Evolutionary conservation across 1,139 yeast genomes (phyloP).

Genomic region (Sugiyamaella neomexicana): DNA sequence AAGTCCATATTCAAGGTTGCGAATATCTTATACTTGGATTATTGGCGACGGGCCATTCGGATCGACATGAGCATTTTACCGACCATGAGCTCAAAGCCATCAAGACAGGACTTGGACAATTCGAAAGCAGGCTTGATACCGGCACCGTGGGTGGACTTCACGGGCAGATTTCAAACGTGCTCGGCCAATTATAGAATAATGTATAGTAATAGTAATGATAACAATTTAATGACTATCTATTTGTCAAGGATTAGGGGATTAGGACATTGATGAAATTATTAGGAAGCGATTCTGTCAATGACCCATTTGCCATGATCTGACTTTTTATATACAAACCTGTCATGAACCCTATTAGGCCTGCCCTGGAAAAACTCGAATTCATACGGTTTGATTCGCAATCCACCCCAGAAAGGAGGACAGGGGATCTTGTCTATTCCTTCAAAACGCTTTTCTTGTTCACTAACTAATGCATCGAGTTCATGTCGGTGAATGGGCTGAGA

Average conservation of each 20-base stretch:
- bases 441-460: conserved; percentile 55
- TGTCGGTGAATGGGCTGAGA: conserved; percentile 56
- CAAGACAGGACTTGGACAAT: conserved; percentile 18
- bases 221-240: conserved; percentile 34
- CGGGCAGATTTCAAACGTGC: conserved; percentile 20
- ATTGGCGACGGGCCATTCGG: conserved; percentile 13
- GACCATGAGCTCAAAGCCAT: conserved; percentile 17
- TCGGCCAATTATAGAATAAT: neutral
- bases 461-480: conserved; percentile 56
- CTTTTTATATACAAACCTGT: conserved; percentile 74
- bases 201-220: too few species aligned
- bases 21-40: conserved; percentile 26
- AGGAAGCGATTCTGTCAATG: conserved; percentile 72
- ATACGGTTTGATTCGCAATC: conserved; percentile 79
- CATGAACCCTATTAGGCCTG: conserved; percentile 84
- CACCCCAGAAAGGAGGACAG: conserved; percentile 97
- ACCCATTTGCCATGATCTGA: conserved; percentile 55
- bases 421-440: conserved; percentile 63
- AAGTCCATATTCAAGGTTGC: conserved; percentile 27
- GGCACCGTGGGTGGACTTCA: conserved; percentile 24
- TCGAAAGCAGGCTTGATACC: conserved; percentile 19
- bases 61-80: neutral
- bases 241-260: too few species aligned
- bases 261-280: too few species aligned
- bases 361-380: conserved; percentile 99